These are phyloP conservation scores for Bruguiera gymnorhiza DNA, from an alignment of 345 rosid genomes.

Conservation along the genomic window DNA sequence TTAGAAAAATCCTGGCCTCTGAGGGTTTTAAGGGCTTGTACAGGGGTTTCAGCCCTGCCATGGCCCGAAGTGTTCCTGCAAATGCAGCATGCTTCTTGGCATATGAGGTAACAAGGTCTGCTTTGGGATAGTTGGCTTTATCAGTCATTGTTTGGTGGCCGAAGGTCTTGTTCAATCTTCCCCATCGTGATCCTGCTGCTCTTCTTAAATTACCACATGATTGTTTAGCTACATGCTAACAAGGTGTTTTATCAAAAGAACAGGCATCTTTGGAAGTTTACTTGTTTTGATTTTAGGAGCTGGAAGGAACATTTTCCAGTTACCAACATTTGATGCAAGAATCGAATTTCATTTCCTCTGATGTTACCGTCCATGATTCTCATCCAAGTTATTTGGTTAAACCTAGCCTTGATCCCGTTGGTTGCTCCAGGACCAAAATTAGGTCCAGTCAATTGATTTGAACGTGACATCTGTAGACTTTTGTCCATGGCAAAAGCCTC, in stretches of 20 bases:
- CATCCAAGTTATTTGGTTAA: no score
- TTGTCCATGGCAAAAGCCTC: no score
- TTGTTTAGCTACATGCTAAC: constrained; percentile 17
- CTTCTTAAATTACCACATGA: constrained; percentile 13
- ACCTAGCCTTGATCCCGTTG: background rate
- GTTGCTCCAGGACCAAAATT: background rate
- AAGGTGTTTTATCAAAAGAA: background rate
- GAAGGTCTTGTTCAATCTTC: constrained; percentile 2
- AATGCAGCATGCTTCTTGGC: constrained; percentile 99
- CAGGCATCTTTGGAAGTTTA: constrained; percentile 5
- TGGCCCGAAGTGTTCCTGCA: constrained; percentile 94
- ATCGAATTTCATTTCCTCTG: background rate
- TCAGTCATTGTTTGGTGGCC: background rate
- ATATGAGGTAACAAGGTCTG: constrained; percentile 76
- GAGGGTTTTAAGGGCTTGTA: constrained; percentile 93
- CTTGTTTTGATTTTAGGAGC: background rate
- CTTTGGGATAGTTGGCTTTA: constrained; percentile 52
- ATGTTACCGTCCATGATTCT: background rate
- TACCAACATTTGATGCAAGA: background rate
- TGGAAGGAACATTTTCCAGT: constrained; percentile 20
- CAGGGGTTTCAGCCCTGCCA: constrained; percentile 94
- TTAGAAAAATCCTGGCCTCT: constrained; percentile 60
- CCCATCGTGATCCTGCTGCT: constrained; percentile 12
- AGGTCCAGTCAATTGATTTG: background rate
- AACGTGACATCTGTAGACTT: background rate